A percentile compares a stretch with the other conserved stretches of the same genome.
phyloP scores from a whole-genome alignment of 352 stramenopile species.

The Globisporangium perplexum region DNA sequence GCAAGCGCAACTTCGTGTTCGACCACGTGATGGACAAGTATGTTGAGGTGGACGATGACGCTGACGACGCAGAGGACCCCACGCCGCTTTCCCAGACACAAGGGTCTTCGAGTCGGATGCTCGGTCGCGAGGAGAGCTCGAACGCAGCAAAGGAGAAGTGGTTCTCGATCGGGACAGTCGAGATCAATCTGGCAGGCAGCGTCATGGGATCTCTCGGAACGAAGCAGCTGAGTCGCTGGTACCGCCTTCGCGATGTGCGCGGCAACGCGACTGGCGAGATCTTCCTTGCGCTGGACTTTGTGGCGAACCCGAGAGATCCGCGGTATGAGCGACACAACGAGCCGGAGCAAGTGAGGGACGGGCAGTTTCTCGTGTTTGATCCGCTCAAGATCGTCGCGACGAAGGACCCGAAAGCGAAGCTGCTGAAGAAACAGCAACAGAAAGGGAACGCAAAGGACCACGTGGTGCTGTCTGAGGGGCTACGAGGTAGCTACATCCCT shows the following conservation, averaged over 20 bases:
- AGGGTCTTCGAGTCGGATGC: constrained; percentile 11
- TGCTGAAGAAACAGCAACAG: constrained; percentile 10
- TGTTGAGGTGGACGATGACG: constrained; percentile 74
- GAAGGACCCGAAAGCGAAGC: constrained; percentile 33
- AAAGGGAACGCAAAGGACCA: constrained; percentile 33
- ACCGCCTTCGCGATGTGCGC: constrained; percentile 72
- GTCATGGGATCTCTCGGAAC: constrained; percentile 73
- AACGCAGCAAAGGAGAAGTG: constrained; percentile 55
- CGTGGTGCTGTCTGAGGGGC: constrained; percentile 65
- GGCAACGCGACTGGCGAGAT: constrained; percentile 81
- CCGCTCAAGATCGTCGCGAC: constrained; percentile 73
- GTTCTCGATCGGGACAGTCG: constrained; percentile 69
- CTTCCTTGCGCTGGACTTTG: constrained; percentile 77
- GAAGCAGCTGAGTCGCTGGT: constrained; percentile 77
- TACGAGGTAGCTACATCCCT: constrained; percentile 79
- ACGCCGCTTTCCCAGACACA: constrained; percentile 8
- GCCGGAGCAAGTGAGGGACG: constrained; percentile 72
- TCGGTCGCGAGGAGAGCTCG: constrained; percentile 49
- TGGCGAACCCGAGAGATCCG: constrained; percentile 31
- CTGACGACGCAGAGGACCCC: constrained; percentile 31
- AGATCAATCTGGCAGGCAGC: constrained; percentile 82
- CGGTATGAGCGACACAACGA: constrained; percentile 38
- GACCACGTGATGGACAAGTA: constrained; percentile 83
- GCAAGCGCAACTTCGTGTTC: constrained; percentile 81
- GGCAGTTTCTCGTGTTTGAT: constrained; percentile 84